phyloP scores from a whole-genome alignment of 495 filamentous ascomycete genomes.

The Xylaria intraflava region DNA sequence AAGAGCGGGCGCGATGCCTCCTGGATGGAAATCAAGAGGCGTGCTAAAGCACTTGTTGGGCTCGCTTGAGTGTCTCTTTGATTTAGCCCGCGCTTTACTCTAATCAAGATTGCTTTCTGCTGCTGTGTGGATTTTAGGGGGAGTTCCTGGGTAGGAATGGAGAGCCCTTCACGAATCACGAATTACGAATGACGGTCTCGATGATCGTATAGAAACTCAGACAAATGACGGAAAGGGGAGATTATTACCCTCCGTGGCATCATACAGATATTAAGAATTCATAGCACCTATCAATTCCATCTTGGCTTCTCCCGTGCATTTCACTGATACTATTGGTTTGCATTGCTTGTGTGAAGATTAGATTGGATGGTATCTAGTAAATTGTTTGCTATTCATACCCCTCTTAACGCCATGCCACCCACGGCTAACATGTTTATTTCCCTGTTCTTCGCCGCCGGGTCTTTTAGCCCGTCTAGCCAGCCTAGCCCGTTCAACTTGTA shows the following conservation, averaged over 20 bases:
- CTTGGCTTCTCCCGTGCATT: too few relatives aligned
- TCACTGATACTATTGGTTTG: too few relatives aligned
- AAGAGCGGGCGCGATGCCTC: conserved; percentile 69
- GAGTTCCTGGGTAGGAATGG: not conserved
- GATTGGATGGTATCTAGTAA: not conserved
- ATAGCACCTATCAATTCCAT: too few relatives aligned
- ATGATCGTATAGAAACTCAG: not conserved
- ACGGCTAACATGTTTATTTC: conserved; percentile 58
- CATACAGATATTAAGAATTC: too few relatives aligned
- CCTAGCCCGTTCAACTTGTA: conserved; percentile 66
- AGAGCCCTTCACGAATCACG: not conserved
- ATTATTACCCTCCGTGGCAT: too few relatives aligned
- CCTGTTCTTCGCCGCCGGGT: conserved; percentile 32
- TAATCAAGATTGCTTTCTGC: not conserved
- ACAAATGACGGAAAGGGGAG: too few relatives aligned
- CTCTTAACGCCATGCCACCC: conserved; percentile 67
- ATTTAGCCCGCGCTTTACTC: not conserved
- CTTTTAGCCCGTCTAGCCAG: conserved; percentile 30
- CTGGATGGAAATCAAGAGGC: conserved; percentile 59
- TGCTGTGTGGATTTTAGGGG: not conserved
- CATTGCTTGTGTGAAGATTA: too few relatives aligned
- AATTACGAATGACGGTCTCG: not conserved
- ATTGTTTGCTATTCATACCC: conserved; percentile 29
- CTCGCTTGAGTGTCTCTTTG: conserved; percentile 19
- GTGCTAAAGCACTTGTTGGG: conserved; percentile 43